These are phyloP conservation scores for Saraca asoca DNA, from an alignment of 331 rosid genomes.

Conservation along the genomic window DNA sequence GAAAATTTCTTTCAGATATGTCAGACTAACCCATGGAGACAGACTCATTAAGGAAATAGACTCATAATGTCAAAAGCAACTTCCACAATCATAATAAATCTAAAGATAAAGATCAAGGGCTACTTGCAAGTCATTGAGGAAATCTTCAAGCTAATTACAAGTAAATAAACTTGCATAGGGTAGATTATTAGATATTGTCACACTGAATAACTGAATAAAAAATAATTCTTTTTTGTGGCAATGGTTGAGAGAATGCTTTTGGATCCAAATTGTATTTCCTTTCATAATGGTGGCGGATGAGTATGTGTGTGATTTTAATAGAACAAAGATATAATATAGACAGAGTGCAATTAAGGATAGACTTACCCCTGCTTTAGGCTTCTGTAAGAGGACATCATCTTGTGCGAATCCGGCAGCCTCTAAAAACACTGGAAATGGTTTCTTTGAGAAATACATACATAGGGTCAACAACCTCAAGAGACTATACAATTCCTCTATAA, in stretches of 20 bases:
- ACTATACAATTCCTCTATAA: constrained; percentile 63
- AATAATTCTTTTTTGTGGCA: not conserved
- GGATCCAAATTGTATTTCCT: constrained; percentile 22
- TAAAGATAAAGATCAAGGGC: constrained; percentile 16
- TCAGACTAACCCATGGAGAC: not conserved
- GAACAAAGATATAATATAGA: not conserved
- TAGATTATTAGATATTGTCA: not conserved
- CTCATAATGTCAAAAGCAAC: not conserved
- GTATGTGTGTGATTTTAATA: not conserved
- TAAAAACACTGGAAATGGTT: constrained; percentile 85
- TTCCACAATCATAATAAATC: no score
- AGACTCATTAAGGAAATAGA: not conserved
- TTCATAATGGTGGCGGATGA: constrained; percentile 1
- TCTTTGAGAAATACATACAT: constrained; percentile 83
- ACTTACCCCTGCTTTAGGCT: constrained; percentile 90
- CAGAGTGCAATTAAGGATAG: not conserved
- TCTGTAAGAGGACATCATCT: constrained; percentile 86
- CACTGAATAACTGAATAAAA: not conserved
- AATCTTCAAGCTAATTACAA: constrained; percentile 19
- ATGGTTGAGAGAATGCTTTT: not conserved
- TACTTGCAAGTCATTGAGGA: not conserved
- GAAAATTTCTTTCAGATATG: not conserved
- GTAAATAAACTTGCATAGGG: not conserved
- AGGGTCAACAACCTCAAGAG: constrained; percentile 74
- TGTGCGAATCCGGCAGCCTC: constrained; percentile 74